phyloP scores from a whole-genome alignment of 768 basidiomycete genomes.

The Suillus spraguei region DNA sequence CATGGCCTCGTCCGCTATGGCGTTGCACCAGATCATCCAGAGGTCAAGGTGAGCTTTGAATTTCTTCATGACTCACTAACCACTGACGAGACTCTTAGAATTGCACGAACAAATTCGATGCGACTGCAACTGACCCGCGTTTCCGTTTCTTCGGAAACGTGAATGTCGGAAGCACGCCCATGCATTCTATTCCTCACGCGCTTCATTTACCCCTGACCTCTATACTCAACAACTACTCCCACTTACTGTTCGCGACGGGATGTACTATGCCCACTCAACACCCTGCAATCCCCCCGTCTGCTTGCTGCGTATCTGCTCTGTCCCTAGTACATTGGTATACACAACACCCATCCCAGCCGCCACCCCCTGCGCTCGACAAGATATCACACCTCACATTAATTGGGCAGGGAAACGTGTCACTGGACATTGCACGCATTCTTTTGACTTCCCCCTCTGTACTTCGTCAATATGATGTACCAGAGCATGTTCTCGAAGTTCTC shows the following conservation, averaged over 20 bases:
- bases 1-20: conserved; percentile 96
- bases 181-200: conserved; percentile 52
- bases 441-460: conserved; percentile 70
- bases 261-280: conserved; percentile 69
- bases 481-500: conserved; percentile 70
- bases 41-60: conserved; percentile 72
- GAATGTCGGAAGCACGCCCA: conserved; percentile 45
- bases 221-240: conserved; percentile 75
- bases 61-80: conserved; percentile 10
- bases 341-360: conserved; percentile 72
- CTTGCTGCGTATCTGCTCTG: conserved; percentile 69
- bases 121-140: conserved; percentile 73
- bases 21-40: conserved; percentile 97
- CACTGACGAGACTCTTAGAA: conserved; percentile 57
- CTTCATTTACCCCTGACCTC: conserved; percentile 60
- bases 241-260: conserved; percentile 86
- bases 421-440: conserved; percentile 91
- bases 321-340: conserved; percentile 97
- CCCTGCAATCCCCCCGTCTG: conserved; percentile 49
- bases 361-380: conserved; percentile 65
- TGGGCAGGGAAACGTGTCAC: conserved; percentile 93
- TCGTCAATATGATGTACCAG: conserved; percentile 75
- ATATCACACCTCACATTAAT: conserved; percentile 78
- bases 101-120: conserved; percentile 94
- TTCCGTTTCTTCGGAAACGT: conserved; percentile 94